phyloP scores from a whole-genome alignment of 2,329 filamentous ascomycete genomes.

The Eutypella sp. region DNA sequence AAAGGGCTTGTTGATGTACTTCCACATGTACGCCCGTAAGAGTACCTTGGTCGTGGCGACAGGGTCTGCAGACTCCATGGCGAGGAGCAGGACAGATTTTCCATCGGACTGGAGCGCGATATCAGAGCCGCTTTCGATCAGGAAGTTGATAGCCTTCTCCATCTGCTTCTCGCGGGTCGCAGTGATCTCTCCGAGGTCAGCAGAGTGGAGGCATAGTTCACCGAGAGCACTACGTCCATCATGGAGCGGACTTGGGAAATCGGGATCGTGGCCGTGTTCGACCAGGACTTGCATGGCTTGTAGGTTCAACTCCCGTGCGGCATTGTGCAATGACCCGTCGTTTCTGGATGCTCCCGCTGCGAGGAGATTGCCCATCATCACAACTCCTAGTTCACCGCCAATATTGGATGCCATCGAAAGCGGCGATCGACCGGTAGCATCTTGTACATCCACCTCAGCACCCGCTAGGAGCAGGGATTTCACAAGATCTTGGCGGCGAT shows the following conservation, averaged over 20 bases:
- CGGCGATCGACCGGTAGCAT: slow-evolving; percentile 53
- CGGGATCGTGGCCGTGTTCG: slow-evolving; percentile 55
- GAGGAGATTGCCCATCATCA: slow-evolving; percentile 51
- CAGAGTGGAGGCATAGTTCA: slow-evolving; percentile 56
- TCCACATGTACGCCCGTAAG: slow-evolving; percentile 61
- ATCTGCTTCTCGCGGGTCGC: slow-evolving; percentile 46
- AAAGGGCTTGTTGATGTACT: slow-evolving; percentile 55
- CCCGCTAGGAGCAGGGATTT: slow-evolving; percentile 51
- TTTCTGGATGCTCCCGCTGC: slow-evolving; percentile 53
- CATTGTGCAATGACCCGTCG: slow-evolving; percentile 64
- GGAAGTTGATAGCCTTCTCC: slow-evolving; percentile 51
- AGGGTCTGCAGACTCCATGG: slow-evolving; percentile 52
- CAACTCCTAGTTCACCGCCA: slow-evolving; percentile 47
- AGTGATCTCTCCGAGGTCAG: slow-evolving; percentile 39
- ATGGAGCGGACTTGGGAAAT: slow-evolving; percentile 60
- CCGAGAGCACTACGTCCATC: slow-evolving; percentile 58
- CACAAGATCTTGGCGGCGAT: slow-evolving; percentile 52
- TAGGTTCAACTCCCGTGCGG: slow-evolving; percentile 54
- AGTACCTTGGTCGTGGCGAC: slow-evolving; percentile 52
- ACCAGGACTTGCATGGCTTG: slow-evolving; percentile 52
- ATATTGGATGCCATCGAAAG: slow-evolving; percentile 55
- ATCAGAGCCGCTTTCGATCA: slow-evolving; percentile 54
- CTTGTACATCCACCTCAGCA: slow-evolving; percentile 54
- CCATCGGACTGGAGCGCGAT: slow-evolving; percentile 49
- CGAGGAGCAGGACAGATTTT: slow-evolving; percentile 56